Conservation (phyloP, 306 rosid genomes). For the Senna siamea region DNA sequence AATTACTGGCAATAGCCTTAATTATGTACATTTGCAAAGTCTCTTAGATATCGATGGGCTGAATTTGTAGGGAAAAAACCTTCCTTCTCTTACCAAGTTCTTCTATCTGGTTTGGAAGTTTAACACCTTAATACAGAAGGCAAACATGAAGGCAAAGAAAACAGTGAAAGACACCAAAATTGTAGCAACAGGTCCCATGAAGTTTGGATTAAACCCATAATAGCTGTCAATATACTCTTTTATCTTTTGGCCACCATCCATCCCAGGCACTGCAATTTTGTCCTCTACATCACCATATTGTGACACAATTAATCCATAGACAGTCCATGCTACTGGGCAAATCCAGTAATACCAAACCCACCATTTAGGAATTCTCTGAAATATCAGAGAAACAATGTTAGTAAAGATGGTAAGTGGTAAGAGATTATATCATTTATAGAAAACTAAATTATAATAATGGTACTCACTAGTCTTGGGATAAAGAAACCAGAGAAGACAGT, state of each 20-base stretch:
- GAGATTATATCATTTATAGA: too few relatives aligned
- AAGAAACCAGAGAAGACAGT: constrained; percentile 96
- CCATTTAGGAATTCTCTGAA: constrained; percentile 97
- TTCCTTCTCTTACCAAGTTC: neutral
- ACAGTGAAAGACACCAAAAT: constrained; percentile 71
- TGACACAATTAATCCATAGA: constrained; percentile 89
- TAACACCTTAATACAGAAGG: constrained; percentile 64
- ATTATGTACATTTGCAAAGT: neutral
- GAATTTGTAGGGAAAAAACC: neutral
- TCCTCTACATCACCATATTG: constrained; percentile 72
- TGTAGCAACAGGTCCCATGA: constrained; percentile 84
- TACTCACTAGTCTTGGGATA: constrained; percentile 86
- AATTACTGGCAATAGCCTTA: neutral
- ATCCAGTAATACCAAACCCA: constrained; percentile 98
- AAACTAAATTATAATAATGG: too few relatives aligned
- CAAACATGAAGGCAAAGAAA: constrained; percentile 87
- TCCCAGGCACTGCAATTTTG: constrained; percentile 58
- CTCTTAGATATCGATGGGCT: neutral
- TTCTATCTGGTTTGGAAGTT: constrained; percentile 83
- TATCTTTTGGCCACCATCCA: constrained; percentile 5
- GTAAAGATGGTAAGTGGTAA: neutral
- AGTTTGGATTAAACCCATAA: constrained; percentile 65
- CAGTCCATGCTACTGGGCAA: constrained; percentile 96
- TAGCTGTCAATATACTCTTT: constrained; percentile 51
- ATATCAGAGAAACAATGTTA: constrained; percentile 24